Percentiles rank a stretch among this genome's conserved stretches.
These are phyloP conservation scores for Myxozyma sirexii DNA, from an alignment of 805 yeast genomes.

Conservation along the genomic window DNA sequence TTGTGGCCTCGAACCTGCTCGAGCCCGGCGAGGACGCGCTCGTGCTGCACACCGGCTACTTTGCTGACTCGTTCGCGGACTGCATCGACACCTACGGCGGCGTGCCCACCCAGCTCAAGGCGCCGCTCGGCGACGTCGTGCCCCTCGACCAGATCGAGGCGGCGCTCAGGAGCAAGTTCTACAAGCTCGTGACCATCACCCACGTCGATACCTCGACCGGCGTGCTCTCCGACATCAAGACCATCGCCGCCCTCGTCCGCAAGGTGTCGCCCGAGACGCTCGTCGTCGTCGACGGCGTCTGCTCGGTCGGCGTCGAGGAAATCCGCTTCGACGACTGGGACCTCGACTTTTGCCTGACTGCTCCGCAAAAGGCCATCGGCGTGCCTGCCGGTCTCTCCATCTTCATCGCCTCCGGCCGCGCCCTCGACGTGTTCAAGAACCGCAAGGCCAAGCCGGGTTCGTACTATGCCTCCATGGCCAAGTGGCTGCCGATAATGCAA, in stretches of 20 bases:
- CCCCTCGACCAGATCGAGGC: slow-evolving; percentile 58
- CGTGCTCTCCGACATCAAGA: slow-evolving; percentile 73
- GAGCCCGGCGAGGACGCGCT: slow-evolving; percentile 67
- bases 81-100: slow-evolving; percentile 71
- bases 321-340: slow-evolving; percentile 88
- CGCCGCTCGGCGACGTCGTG: slow-evolving; percentile 73
- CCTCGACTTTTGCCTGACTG: slow-evolving; percentile 83
- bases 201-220: slow-evolving; percentile 98
- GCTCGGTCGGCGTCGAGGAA: slow-evolving; percentile 88
- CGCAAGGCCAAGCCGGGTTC: slow-evolving; percentile 49
- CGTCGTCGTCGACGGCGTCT: slow-evolving; percentile 89
- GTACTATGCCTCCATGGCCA: slow-evolving; percentile 70
- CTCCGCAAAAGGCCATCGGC: slow-evolving; percentile 94
- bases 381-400: slow-evolving; percentile 91
- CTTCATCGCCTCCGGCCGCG: slow-evolving; percentile 73
- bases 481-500: slow-evolving; percentile 87
- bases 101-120: slow-evolving; percentile 70
- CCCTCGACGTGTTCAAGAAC: slow-evolving; percentile 64
- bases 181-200: slow-evolving; percentile 77
- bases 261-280: slow-evolving; percentile 74
- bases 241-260: slow-evolving; percentile 63
- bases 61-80: slow-evolving; percentile 61
- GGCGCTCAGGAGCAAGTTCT: slow-evolving; percentile 55
- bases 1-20: slow-evolving; percentile 76
- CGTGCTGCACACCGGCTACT: slow-evolving; percentile 77